Percentiles rank a stretch among this genome's conserved stretches.
These are phyloP conservation scores for Furcasterigmium sp. DNA, from an alignment of 2,329 filamentous ascomycete genomes.

Conservation along the genomic window DNA sequence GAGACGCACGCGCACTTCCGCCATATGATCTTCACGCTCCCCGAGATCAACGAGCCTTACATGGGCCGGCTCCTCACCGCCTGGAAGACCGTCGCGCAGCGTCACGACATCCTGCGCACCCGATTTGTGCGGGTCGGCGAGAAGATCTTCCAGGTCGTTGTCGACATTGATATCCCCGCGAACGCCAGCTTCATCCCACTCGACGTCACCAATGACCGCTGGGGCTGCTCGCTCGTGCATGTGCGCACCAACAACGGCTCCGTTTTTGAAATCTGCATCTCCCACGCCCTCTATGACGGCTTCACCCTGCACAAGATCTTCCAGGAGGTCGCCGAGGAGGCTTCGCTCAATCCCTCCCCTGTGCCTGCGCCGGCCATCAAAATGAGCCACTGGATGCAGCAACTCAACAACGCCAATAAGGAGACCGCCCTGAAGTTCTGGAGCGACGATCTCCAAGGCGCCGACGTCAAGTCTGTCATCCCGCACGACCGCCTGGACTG, in stretches of 20 bases:
- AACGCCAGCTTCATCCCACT: neutral
- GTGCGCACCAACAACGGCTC: neutral
- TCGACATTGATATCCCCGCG: neutral
- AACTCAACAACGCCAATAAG: neutral
- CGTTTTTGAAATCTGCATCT: neutral
- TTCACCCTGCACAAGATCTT: neutral
- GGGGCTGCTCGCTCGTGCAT: neutral
- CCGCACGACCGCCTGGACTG: neutral
- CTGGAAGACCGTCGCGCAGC: neutral
- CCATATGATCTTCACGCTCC: neutral
- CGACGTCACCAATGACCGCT: neutral
- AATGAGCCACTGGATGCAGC: neutral
- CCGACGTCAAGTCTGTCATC: neutral
- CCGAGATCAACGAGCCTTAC: neutral
- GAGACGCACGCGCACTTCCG: neutral
- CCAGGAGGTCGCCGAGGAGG: no score
- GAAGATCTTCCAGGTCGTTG: neutral
- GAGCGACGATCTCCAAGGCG: neutral
- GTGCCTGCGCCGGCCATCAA: neutral
- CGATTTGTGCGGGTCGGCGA: neutral
- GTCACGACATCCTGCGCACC: neutral
- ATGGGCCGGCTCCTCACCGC: neutral
- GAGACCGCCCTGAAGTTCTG: neutral
- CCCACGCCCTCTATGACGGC: neutral
- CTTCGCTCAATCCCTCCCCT: no score